Evolutionary conservation across 179 eudicot genomes (phyloP).

Genomic region (Camellia oleifera): DNA sequence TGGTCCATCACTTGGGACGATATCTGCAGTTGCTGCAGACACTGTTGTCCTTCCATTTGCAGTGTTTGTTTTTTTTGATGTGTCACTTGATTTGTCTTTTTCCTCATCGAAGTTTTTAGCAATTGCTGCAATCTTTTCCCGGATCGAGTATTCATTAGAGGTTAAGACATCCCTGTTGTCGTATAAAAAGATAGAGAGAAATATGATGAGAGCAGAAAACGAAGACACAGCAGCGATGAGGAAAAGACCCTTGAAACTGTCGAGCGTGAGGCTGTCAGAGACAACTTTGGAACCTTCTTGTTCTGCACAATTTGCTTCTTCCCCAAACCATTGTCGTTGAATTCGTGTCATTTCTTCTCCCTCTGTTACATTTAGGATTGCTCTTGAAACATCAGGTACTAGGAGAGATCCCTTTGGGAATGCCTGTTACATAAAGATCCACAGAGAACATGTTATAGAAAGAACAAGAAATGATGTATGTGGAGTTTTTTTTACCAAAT

Average conservation of each 20-base stretch:
- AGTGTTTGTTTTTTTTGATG: background rate
- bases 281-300: slow-evolving; percentile 11
- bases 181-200: slow-evolving; percentile 18
- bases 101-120: slow-evolving; percentile 18
- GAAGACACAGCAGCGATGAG: slow-evolving; percentile 28
- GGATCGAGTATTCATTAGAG: background rate
- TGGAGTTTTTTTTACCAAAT: too few relatives aligned
- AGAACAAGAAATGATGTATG: too few relatives aligned
- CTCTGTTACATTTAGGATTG: slow-evolving; percentile 37
- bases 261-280: slow-evolving; percentile 33
- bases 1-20: background rate
- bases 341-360: slow-evolving; percentile 22
- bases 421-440: slow-evolving; percentile 23
- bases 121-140: slow-evolving; percentile 11
- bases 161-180: slow-evolving; percentile 21
- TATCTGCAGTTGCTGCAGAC: background rate
- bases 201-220: slow-evolving; percentile 21
- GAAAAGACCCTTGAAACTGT: slow-evolving; percentile 48
- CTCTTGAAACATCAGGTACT: slow-evolving; percentile 40
- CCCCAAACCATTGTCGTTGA: slow-evolving; percentile 26
- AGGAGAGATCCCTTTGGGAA: slow-evolving; percentile 59
- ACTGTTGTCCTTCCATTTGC: background rate
- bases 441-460: background rate
- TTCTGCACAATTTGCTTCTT: slow-evolving; percentile 11
- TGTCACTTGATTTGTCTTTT: slow-evolving; percentile 12